Base-by-base conservation (phyloP, 805 yeast species). In the Candida manassasensis region DNA sequence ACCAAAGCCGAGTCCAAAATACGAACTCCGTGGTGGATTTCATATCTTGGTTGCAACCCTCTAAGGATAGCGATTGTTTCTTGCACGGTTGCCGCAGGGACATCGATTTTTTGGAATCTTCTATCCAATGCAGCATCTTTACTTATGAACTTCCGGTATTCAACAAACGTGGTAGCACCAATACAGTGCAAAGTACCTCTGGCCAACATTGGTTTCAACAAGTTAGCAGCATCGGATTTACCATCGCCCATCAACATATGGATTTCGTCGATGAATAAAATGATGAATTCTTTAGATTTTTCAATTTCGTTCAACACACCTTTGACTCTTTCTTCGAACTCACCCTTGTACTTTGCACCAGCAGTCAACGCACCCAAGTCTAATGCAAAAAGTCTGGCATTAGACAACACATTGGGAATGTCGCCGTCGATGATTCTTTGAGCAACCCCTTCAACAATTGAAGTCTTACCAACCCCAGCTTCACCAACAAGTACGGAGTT, bases 161-260 rank as follows among this genome's bases (percentile, higher is more conserved):
- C 98, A 38, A 83, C 83, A 50, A 87, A 81, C 1, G 98, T 93
- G 18, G 98, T 93, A 18, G 98, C 98, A 68, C 98, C 98, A 55
- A 89, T 89, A 63, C 97, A 95, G 62, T 93, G 97, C 54, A 93
- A 77, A 35, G 84, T 75, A 49, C 98, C 97, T 65, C 98, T 81
- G 2, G 98, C 97, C 45, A 93, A 76, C 74, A 94, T 94, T 25
- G 98, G 98, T 67, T 93, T 93, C 59, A 93, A 77, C 52, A 93
- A 75, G 62, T 93, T 93, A 27, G 98, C 98, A 28, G 95, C 96
- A 60, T 93, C 98, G 43, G 84, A 79, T 65, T 89, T 93, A 57
- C 98, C 98, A 57, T 93, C 96, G 50, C 98, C 98, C 98, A 93
- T 93, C 48, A 93, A 77, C 97, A 93, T 93, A 66, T 93, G 98